A percentile compares a stretch with the other conserved stretches of the same genome.
Conservation (phyloP, 257 asterid genomes). For the Galeopsis tetrahit region DNA sequence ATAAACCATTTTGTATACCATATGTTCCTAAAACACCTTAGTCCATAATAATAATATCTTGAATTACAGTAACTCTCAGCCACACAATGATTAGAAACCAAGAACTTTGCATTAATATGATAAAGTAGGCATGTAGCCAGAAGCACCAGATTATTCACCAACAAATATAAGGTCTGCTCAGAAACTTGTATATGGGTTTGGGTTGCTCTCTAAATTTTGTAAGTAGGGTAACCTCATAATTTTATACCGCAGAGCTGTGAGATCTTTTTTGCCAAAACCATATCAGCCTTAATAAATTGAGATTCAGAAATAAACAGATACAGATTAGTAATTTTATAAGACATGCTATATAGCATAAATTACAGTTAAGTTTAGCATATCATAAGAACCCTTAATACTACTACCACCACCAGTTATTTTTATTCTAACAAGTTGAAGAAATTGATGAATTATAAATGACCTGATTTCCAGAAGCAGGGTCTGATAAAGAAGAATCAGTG, state of each 20-base stretch:
- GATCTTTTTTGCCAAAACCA: neutral
- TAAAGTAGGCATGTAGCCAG: slow-evolving; percentile 10
- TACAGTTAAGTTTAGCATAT: slow-evolving; percentile 15
- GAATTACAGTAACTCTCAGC: neutral
- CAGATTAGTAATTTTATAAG: slow-evolving; percentile 6
- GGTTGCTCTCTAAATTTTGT: slow-evolving; percentile 14
- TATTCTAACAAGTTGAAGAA: neutral
- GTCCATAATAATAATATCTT: slow-evolving; percentile 8
- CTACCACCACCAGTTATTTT: slow-evolving; percentile 10
- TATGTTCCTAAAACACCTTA: neutral
- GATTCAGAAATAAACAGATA: slow-evolving; percentile 17
- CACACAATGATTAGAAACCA: slow-evolving; percentile 13
- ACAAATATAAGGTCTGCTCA: neutral
- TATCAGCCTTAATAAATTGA: slow-evolving; percentile 6
- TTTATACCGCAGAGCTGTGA: neutral
- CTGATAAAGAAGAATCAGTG: slow-evolving; percentile 64
- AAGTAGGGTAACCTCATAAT: slow-evolving; percentile 11
- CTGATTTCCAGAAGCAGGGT: slow-evolving; percentile 74
- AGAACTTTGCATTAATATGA: slow-evolving; percentile 13
- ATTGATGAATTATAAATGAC: slow-evolving; percentile 38
- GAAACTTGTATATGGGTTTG: slow-evolving; percentile 11
- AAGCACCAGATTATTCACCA: slow-evolving; percentile 7
- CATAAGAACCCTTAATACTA: neutral
- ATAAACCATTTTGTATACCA: neutral
- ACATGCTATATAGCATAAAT: slow-evolving; percentile 16